Conservation (phyloP, 306 rosid species). For the Neltuma alba region DNA sequence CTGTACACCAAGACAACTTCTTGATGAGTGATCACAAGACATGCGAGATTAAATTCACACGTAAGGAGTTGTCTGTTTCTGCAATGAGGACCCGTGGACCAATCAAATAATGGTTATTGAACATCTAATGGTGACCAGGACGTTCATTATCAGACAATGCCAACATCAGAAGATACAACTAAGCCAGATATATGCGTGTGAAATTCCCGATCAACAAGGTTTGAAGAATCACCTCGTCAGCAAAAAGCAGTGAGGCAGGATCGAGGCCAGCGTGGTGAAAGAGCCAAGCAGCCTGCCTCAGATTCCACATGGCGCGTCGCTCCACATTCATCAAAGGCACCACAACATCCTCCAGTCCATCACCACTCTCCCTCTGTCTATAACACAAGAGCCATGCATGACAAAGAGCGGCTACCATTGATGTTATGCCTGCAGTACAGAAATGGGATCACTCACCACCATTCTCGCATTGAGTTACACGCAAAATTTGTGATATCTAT, state of each 20-base stretch:
- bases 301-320: constrained; percentile 74
- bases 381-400: constrained; percentile 73
- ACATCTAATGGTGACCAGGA: neutral
- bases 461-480: neutral
- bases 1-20: constrained; percentile 16
- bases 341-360: constrained; percentile 43
- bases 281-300: constrained; percentile 83
- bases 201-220: too few relatives aligned
- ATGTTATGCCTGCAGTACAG: constrained; percentile 66
- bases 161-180: constrained; percentile 3
- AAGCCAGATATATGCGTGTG: too few relatives aligned
- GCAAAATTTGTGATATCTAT: neutral
- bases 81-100: too few relatives aligned
- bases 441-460: constrained; percentile 18
- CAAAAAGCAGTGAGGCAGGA: constrained; percentile 63
- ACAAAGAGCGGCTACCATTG: constrained; percentile 87
- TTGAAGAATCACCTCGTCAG: constrained; percentile 62
- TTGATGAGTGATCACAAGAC: constrained; percentile 10
- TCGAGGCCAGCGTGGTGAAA: constrained; percentile 79
- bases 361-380: constrained; percentile 46
- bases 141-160: too few relatives aligned
- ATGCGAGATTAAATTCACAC: neutral
- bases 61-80: neutral
- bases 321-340: constrained; percentile 77
- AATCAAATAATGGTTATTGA: too few relatives aligned